Evolutionary conservation across 2,329 filamentous ascomycete species (phyloP), one percentile per base, ranked within the genome.

Genomic region (Corinectria fuckeliana): DNA sequence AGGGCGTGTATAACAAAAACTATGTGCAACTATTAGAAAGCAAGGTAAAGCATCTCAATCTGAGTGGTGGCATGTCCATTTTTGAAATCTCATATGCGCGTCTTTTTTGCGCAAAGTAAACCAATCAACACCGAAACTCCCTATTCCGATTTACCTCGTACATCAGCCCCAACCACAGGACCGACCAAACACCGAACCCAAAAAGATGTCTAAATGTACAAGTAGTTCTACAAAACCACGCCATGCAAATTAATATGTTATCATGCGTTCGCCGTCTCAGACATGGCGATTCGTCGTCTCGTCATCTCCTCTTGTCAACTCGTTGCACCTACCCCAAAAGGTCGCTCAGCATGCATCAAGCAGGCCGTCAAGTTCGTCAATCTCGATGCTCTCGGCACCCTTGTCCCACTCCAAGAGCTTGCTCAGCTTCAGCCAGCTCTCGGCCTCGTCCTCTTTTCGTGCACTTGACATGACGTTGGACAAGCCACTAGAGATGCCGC

Each of bases 291-390:
- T 62, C 49, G 34, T 70, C 66, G 51, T 69, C 53, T 61, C 50
- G 26, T 67, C 62, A 56, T 69, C 68, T 50, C 57, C 56, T 56
- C 36, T 32, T 38, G 38, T 54, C 16, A 58, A 65, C 62, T 62
- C 64, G 58, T 58, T 65, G 64, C 66, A 62, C 63, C 67, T 32
- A 48, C 50, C 56, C 52, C 63, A 55, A 59, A 52, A 59, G 58
- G 52, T 50, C 44, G 59, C 53, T 83, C 78, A 92, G 75, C 88
- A 92, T 67, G 86, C 88, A 72, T 91, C 89, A 70, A 97, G 86
- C 74, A 97, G 85, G 69, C 91, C 88, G 72, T 98, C 94, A 21
- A 98, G 87, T 81, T 99, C 95, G 45, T 97, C 92, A 48, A 98
- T 86, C 75, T 96, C 93, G 68, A 98, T 89, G 65, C 88, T 91